These are phyloP conservation scores for Fusarium dlaminii DNA, from an alignment of 2,329 filamentous ascomycete species.

Conservation along the genomic window DNA sequence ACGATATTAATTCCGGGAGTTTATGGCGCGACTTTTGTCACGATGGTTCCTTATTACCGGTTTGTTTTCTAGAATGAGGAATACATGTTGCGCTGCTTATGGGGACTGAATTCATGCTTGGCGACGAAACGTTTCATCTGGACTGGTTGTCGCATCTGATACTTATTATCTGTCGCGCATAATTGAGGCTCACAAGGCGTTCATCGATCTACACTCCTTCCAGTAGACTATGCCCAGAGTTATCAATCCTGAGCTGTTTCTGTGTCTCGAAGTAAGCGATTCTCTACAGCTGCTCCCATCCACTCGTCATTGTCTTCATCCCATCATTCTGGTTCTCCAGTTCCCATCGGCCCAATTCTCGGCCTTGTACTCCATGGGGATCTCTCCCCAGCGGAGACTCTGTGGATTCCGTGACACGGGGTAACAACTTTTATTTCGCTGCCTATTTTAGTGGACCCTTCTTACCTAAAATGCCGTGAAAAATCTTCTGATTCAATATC, in stretches of 20 bases:
- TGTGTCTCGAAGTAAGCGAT: rapidly evolving
- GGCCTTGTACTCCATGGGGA: constrained; percentile 19
- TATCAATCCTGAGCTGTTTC: rapidly evolving
- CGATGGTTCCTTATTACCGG: background rate
- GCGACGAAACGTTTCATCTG: background rate
- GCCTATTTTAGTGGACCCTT: constrained; percentile 8
- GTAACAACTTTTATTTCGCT: constrained; percentile 16
- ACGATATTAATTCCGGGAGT: background rate
- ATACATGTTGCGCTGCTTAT: background rate
- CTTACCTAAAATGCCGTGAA: background rate
- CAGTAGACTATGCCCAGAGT: rapidly evolving
- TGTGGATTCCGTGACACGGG: constrained; percentile 1
- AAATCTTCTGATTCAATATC: constrained; percentile 3
- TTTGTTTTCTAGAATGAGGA: background rate
- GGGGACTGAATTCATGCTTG: background rate
- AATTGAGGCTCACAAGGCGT: background rate
- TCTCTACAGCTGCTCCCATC: rapidly evolving
- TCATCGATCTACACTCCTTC: rapidly evolving
- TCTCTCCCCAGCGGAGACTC: background rate
- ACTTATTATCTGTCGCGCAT: no score
- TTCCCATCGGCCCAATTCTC: constrained; percentile 11
- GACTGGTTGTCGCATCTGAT: background rate
- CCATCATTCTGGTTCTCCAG: background rate
- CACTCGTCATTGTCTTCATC: rapidly evolving
- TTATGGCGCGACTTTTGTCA: background rate